Percentiles rank a stretch among this genome's conserved stretches.
These are phyloP conservation scores for Sporothrix humicola DNA, from an alignment of 2,329 filamentous ascomycete genomes.

Conservation along the genomic window DNA sequence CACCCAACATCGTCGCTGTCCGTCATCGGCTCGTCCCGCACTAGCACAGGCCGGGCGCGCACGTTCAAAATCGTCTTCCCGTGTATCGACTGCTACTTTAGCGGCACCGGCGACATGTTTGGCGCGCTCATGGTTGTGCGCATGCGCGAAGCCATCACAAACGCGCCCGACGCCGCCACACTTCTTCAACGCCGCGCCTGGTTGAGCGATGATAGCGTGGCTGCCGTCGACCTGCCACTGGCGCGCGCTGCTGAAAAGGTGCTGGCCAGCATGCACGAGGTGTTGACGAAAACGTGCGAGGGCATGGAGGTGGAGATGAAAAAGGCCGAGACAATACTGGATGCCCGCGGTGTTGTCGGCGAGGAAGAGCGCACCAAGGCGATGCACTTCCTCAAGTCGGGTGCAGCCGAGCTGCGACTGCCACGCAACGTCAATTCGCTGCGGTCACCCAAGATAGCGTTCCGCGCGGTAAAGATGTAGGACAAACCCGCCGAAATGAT, in stretches of 20 bases:
- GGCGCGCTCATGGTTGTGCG: conserved; percentile 87
- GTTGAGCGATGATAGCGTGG: conserved; percentile 76
- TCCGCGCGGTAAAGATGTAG: conserved; percentile 62
- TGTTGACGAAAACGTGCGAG: conserved; percentile 71
- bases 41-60: conserved; percentile 68
- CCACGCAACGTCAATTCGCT: conserved; percentile 75
- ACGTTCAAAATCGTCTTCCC: conserved; percentile 89
- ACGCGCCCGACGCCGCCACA: conserved; percentile 52
- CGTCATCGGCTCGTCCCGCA: conserved; percentile 78
- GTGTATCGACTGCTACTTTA: conserved; percentile 90
- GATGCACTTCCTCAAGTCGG: conserved; percentile 71
- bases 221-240: conserved; percentile 74
- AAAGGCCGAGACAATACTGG: conserved; percentile 47
- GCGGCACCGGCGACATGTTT: conserved; percentile 98
- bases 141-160: conserved; percentile 78
- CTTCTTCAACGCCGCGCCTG: conserved; percentile 62
- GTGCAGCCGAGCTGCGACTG: conserved; percentile 86
- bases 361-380: conserved; percentile 59
- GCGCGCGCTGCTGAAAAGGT: conserved; percentile 85
- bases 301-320: conserved; percentile 62
- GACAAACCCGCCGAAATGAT: conserved; percentile 4
- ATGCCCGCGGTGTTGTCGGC: conserved; percentile 31
- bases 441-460: conserved; percentile 67
- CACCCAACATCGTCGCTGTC: conserved; percentile 62
- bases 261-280: conserved; percentile 87